These are phyloP conservation scores for Phytophthora nicotianae DNA, from an alignment of 352 stramenopile species.

Conservation along the genomic window DNA sequence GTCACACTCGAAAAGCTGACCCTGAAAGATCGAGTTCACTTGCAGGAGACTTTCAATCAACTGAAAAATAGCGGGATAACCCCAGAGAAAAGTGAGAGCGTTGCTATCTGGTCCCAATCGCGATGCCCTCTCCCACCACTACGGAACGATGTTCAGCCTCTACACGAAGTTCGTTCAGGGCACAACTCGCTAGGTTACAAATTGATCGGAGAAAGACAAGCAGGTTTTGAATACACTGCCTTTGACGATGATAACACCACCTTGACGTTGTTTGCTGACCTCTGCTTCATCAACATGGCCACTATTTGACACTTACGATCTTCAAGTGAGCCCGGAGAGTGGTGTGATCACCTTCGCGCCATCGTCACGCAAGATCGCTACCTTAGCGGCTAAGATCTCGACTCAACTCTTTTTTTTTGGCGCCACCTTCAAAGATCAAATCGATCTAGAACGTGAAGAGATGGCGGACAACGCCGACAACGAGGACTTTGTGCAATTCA, in stretches of 20 bases:
- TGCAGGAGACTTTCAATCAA: no score
- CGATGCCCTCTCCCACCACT: neutral
- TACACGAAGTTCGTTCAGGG: no score
- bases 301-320: neutral
- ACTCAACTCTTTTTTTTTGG: no score
- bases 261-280: neutral
- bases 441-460: neutral
- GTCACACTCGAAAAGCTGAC: neutral
- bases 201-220: no score
- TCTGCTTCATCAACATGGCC: neutral
- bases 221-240: neutral
- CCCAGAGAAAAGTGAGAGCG: neutral
- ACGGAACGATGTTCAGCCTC: neutral
- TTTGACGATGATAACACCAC: neutral
- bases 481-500: conserved; percentile 11
- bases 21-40: no score
- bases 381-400: no score
- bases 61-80: no score
- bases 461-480: conserved; percentile 8
- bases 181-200: no score
- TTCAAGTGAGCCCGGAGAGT: neutral
- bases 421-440: conserved; percentile 1
- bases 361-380: no score
- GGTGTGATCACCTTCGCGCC: no score
- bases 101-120: neutral